Conservation (phyloP, 1,139 yeast genomes). For the Yueomyces sp. region DNA sequence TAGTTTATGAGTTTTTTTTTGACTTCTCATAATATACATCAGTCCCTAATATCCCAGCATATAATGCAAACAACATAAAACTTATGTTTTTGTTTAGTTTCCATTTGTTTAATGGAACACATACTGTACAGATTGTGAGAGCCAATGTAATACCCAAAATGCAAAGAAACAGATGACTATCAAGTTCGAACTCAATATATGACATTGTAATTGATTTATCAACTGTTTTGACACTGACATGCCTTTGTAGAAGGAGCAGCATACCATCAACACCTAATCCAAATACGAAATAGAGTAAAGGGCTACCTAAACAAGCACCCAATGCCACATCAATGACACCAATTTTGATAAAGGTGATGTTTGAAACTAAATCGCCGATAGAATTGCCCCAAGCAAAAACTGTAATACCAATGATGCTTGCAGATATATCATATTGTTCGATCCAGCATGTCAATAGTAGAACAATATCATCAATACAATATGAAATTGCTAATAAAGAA, state of each 20-base stretch:
- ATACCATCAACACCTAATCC: slow-evolving; percentile 62
- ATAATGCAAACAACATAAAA: slow-evolving; percentile 9
- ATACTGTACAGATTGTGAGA: slow-evolving; percentile 37
- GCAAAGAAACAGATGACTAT: slow-evolving; percentile 37
- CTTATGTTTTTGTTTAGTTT: slow-evolving; percentile 49
- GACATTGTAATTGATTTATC: slow-evolving; percentile 1
- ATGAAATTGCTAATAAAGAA: slow-evolving; percentile 62
- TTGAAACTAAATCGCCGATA: slow-evolving; percentile 77
- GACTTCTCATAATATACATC: slow-evolving; percentile 7
- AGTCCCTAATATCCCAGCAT: slow-evolving; percentile 7
- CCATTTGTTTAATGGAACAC: slow-evolving; percentile 59
- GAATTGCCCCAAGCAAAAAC: slow-evolving; percentile 91
- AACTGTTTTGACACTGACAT: not conserved
- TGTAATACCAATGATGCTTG: slow-evolving; percentile 73
- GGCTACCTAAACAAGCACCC: slow-evolving; percentile 93
- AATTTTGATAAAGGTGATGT: slow-evolving; percentile 69
- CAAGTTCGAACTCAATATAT: slow-evolving; percentile 29
- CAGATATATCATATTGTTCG: slow-evolving; percentile 48
- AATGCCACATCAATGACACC: slow-evolving; percentile 90
- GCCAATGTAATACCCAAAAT: slow-evolving; percentile 41
- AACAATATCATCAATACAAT: slow-evolving; percentile 68
- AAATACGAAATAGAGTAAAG: slow-evolving; percentile 49
- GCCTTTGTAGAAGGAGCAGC: slow-evolving; percentile 26
- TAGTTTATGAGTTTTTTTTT: no score
- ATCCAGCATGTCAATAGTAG: slow-evolving; percentile 54